Percentiles rank a stretch among this genome's conserved stretches.
phyloP scores from a whole-genome alignment of 2,329 filamentous ascomycete species.

The Penicillium sp. region DNA sequence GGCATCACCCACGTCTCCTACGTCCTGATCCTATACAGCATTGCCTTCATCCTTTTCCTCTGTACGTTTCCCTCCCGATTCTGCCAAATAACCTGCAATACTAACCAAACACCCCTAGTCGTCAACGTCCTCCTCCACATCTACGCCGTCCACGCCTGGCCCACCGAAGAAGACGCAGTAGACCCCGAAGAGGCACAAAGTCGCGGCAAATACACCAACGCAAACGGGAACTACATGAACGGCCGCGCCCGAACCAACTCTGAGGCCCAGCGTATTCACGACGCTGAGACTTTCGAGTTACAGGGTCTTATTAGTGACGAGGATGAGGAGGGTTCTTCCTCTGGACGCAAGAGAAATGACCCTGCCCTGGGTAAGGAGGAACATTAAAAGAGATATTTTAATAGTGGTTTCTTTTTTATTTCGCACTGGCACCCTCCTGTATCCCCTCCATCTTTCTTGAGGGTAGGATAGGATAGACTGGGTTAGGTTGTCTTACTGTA shows the following conservation, averaged over 20 bases:
- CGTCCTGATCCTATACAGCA: conserved; percentile 85
- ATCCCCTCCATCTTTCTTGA: neutral
- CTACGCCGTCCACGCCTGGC: conserved; percentile 70
- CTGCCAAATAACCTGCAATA: neutral
- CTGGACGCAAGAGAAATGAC: conserved; percentile 34
- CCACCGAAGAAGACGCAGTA: conserved; percentile 35
- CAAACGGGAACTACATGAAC: conserved; percentile 37
- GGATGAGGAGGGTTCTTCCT: conserved; percentile 60
- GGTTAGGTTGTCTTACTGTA: neutral
- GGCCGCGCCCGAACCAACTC: conserved; percentile 48
- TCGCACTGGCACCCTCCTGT: neutral
- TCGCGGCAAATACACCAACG: conserved; percentile 19
- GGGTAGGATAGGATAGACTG: neutral
- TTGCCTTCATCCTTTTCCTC: conserved; percentile 88
- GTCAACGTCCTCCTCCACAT: conserved; percentile 82
- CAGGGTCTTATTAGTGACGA: conserved; percentile 89
- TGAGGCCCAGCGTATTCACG: conserved; percentile 62
- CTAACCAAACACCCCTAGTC: conserved; percentile 52
- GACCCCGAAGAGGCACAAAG: conserved; percentile 22
- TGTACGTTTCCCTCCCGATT: conserved; percentile 54
- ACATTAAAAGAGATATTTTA: neutral
- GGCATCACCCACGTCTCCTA: conserved; percentile 89
- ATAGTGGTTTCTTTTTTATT: neutral
- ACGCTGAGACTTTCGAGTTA: conserved; percentile 92
- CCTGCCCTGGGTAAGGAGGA: conserved; percentile 29